Evolutionary conservation across 208 protist species (phyloP).

Genomic region (Crithidia bombi): DNA sequence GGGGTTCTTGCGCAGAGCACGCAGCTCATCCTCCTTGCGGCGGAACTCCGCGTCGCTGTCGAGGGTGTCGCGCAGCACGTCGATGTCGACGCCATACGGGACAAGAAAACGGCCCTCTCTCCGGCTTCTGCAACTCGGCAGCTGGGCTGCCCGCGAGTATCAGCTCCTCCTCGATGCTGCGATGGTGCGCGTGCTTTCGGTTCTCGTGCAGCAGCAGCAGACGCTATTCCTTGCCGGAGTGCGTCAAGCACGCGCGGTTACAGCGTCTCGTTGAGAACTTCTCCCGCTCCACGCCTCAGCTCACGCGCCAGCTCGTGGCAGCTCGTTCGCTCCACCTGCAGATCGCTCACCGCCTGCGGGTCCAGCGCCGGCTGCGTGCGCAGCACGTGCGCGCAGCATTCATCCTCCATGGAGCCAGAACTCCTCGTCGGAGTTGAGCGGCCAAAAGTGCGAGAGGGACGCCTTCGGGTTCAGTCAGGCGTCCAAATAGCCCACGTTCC

Average conservation of each 20-base stretch:
- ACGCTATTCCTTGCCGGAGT: constrained; percentile 44
- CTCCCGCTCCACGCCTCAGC: constrained; percentile 2
- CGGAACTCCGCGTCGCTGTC: constrained; percentile 36
- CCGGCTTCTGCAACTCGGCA: constrained; percentile 41
- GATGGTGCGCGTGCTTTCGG: constrained; percentile 25
- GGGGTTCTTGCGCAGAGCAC: constrained; percentile 51
- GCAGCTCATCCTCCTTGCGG: constrained; percentile 37
- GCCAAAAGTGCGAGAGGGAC: constrained; percentile 56
- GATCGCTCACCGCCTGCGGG: constrained; percentile 23
- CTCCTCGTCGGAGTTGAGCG: constrained; percentile 55
- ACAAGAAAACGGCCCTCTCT: constrained; percentile 56
- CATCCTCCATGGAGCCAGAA: constrained; percentile 50
- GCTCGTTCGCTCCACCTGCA: constrained; percentile 43
- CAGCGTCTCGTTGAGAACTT: no score
- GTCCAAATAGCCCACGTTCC: constrained; percentile 64
- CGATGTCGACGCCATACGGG: constrained; percentile 22
- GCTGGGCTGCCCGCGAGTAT: constrained; percentile 38
- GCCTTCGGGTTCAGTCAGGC: constrained; percentile 32
- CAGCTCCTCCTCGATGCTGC: constrained; percentile 41
- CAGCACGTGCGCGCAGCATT: constrained; percentile 41
- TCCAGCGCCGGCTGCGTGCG: constrained; percentile 13
- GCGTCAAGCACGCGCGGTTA: no score
- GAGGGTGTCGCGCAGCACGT: constrained; percentile 30
- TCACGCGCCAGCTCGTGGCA: constrained; percentile 45
- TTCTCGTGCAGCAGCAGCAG: constrained; percentile 25